phyloP scores from a whole-genome alignment of 305 asterid species.

The Fraxinus velutina region DNA sequence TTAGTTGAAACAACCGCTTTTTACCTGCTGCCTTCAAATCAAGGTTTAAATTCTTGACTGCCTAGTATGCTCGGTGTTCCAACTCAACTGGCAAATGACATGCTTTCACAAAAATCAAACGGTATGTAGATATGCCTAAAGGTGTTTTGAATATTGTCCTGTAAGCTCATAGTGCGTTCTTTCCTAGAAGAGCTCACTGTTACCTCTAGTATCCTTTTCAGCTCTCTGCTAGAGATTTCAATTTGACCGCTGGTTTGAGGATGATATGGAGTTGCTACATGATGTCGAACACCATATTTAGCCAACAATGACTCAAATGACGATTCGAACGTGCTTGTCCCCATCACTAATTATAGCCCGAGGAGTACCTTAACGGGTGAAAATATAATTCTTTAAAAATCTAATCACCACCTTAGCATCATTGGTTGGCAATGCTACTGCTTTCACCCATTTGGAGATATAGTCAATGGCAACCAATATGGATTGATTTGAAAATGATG shows the following conservation, averaged over 20 bases:
- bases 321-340: not conserved
- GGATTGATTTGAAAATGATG: not conserved
- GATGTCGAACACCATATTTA: not conserved
- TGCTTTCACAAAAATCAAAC: not conserved
- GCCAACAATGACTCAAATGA: not conserved
- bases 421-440: not conserved
- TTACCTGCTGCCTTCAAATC: not conserved
- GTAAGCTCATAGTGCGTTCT: not conserved
- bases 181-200: not conserved
- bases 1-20: not conserved
- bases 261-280: not conserved
- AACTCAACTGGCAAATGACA: not conserved
- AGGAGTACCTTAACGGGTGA: not conserved
- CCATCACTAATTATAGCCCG: not conserved
- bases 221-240: no score
- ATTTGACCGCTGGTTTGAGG: not conserved
- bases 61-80: not conserved
- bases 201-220: not conserved
- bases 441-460: not conserved
- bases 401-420: not conserved
- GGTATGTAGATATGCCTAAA: not conserved
- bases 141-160: not conserved
- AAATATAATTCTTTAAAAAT: not conserved
- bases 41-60: not conserved
- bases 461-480: not conserved